Conservation (phyloP, 805 yeast species). For the Priceomyces medius region DNA sequence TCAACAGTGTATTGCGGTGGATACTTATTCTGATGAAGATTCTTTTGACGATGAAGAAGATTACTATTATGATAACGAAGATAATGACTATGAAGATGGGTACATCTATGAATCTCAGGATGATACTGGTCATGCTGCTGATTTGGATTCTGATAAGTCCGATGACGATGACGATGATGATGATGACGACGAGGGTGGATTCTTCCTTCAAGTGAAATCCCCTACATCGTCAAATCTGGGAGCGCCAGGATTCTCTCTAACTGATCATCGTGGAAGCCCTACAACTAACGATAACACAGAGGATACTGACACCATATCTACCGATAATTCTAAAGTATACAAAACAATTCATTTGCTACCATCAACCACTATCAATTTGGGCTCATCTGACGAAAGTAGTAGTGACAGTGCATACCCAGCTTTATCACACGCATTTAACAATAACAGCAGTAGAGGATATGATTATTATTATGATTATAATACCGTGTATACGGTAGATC, state of each 20-base stretch:
- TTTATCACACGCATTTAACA: conserved; percentile 70
- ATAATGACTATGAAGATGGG: conserved; percentile 28
- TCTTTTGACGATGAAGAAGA: conserved; percentile 37
- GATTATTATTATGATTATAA: conserved; percentile 80
- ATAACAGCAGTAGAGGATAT: conserved; percentile 62
- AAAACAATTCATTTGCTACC: conserved; percentile 79
- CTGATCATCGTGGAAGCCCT: conserved; percentile 10
- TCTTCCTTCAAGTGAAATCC: conserved; percentile 57
- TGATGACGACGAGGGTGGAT: conserved; percentile 65
- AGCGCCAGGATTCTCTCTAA: conserved; percentile 25
- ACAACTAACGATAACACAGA: conserved; percentile 17
- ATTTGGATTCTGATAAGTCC: conserved; percentile 23
- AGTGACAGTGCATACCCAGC: conserved; percentile 54
- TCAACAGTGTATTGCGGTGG: conserved; percentile 86
- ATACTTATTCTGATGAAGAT: conserved; percentile 27
- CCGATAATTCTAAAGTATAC: conserved; percentile 26
- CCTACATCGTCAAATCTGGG: conserved; percentile 32
- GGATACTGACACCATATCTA: conserved; percentile 30
- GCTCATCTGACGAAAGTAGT: conserved; percentile 62
- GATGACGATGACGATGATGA: conserved; percentile 27
- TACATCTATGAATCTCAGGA: conserved; percentile 12
- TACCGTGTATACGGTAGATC: conserved; percentile 63
- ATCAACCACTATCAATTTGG: conserved; percentile 79
- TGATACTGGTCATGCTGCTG: conserved; percentile 17
- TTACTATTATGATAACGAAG: conserved; percentile 23